Base-by-base conservation (phyloP, 2,329 filamentous ascomycete species). In the Chrysoporthe austroafricana region DNA sequence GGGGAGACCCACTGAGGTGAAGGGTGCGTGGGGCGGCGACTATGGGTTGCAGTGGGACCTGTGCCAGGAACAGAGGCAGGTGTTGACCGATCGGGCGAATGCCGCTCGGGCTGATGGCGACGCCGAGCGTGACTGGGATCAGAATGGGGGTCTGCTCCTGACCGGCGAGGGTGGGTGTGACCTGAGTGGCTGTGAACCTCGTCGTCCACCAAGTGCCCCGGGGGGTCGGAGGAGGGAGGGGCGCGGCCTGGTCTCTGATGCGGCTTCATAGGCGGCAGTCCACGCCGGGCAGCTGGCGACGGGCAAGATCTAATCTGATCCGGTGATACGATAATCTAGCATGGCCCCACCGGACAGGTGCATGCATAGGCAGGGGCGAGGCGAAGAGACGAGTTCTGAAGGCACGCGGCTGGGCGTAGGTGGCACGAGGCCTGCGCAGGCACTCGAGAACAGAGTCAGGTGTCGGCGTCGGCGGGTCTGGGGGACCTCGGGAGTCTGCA, bases 291-390 rank as follows among this genome's bases (percentile, higher is more conserved):
- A 39, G 18, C 34, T 11, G 56, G 39, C 39, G 39, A 42, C 57
- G 21, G 36, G 16, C n/a, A 58, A 42, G 32, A 69, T 69, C 67
- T 69, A 67, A 69, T 69, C 67, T 67, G 67, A 69, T 69, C 64
- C 64, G 67, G 58, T 58, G 61, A 69, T 64, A 63, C 43, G 67
- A 62, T 50, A 44, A 46, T 36, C 48, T 66, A 42, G 42, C 54
- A 43, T 39, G 21, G 50, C 50, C 50, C 50, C 50, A 54, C 50
- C 26, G 26, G 64, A 57, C 39, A 63, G 43, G 34, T 60, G 67
- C 67, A 66, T 62, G 67, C 61, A 63, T 48, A 11, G 39, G 54
- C 56, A 64, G 61, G 46, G 58, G 52, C 32, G 44, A 44, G 46
- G 61, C 63, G 63, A 18, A 60, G 56, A 52, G 50, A 42, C 54